Evolutionary conservation across 208 protist genomes (phyloP), one percentile per base, ranked within the genome.

Genomic region (Leishmania aethiopica): DNA sequence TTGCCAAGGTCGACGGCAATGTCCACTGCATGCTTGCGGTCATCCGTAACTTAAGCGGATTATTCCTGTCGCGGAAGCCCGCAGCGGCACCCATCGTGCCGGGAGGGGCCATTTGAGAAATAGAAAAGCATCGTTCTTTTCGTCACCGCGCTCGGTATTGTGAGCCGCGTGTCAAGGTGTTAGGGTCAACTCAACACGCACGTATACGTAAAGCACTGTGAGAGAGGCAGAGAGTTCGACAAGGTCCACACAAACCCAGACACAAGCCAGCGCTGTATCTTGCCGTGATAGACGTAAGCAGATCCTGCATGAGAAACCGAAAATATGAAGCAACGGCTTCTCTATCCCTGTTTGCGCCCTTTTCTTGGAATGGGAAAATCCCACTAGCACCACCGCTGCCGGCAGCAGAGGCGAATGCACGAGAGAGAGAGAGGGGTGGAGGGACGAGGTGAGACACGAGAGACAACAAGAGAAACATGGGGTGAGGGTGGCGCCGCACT

Each of bases 11-110:
- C 87, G 35, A 92, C 66, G 57, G 82, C 78, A 49, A 88, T 45
- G 70, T 91, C 85, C 10, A 95, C 60, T 1, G 92, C 90, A 71
- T 88, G 78, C 84, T 90, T 89, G 67, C 93, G 71, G 80, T 95
- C 92, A n/a, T 88, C 77, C 3, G 90, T 91, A 84, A 22, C 0
- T 90, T 88, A 25, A 93, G 77, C 25, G 83, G 85, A 0, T 81
- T 67, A 37, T 82, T 77, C 28, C 66, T 79, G 62, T 75, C 81
- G 37, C 78, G 78, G 37, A 69, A 69, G 62, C 32, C 3, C 62
- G 15, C 62, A 69, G 32, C 62, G 11, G 28, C 32, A 32, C 17
- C 15, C 32, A 17, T 32, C 62, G 28, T 42, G 32, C 28, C 15
- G 62, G 62, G 32, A 40, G 15, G 32, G 13, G 62, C 15, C 62